Evolutionary conservation across 345 rosid genomes (phyloP).

Genomic region (Lepidium aucheri): DNA sequence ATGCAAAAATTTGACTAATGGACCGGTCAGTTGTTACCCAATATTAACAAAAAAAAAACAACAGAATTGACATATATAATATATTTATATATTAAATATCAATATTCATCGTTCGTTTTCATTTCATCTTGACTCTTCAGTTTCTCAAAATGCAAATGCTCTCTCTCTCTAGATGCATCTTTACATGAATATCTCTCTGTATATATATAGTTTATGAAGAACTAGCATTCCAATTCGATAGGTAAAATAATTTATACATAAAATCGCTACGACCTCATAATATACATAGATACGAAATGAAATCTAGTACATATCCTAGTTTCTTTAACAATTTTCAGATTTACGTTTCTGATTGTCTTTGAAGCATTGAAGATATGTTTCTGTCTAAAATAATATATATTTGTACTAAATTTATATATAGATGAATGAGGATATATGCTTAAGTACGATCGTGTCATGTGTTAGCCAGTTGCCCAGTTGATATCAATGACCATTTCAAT

Average conservation of each 20-base stretch:
- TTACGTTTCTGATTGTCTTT: neutral
- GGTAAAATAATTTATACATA: neutral
- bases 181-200: neutral
- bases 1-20: too few species aligned
- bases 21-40: too few species aligned
- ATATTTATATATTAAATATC: neutral
- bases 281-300: neutral
- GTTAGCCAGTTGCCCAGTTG: constrained; percentile 28
- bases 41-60: too few species aligned
- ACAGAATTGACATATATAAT: neutral
- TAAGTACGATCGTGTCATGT: constrained; percentile 18
- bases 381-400: too few species aligned
- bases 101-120: constrained; percentile 8
- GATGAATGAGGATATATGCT: neutral
- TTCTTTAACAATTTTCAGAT: neutral
- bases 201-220: neutral
- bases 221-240: neutral
- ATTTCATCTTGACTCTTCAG: constrained; percentile 8
- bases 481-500: constrained; percentile 12
- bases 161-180: neutral
- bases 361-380: neutral
- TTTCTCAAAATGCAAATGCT: constrained; percentile 21
- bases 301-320: neutral
- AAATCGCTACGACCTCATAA: neutral
- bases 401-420: too few species aligned